Percentiles rank a stretch among this genome's conserved stretches.
phyloP scores from a whole-genome alignment of 371 early-diverging fungal species.

The Mucor racemosus region DNA sequence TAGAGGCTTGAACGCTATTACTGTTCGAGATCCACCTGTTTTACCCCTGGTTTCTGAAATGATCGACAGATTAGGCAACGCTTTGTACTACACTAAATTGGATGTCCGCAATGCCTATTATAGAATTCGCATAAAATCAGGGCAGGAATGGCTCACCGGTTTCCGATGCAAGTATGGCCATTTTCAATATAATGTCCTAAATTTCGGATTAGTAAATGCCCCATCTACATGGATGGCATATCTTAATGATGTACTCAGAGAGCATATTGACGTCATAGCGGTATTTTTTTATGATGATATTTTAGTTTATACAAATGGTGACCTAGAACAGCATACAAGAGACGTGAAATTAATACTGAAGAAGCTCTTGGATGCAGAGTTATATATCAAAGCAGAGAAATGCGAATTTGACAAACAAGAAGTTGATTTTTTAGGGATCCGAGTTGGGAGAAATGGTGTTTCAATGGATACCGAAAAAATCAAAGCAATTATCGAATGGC shows the following conservation, averaged over 20 bases:
- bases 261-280: slow-evolving; percentile 38
- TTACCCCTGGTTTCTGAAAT: slow-evolving; percentile 28
- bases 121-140: slow-evolving; percentile 18
- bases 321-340: too few relatives aligned
- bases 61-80: too few relatives aligned
- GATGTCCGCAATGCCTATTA: too few relatives aligned
- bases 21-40: slow-evolving; percentile 43
- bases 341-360: too few relatives aligned
- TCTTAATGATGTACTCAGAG: slow-evolving; percentile 40
- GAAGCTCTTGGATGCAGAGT: too few relatives aligned
- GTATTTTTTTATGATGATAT: slow-evolving; percentile 58
- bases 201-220: slow-evolving; percentile 57
- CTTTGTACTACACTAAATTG: too few relatives aligned
- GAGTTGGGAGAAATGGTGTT: too few relatives aligned
- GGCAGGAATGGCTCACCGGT: slow-evolving; percentile 14
- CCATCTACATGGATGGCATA: slow-evolving; percentile 51
- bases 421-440: too few relatives aligned
- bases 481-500: too few relatives aligned
- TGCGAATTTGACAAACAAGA: too few relatives aligned
- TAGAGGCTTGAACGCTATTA: slow-evolving; percentile 48
- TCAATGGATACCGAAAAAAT: too few relatives aligned
- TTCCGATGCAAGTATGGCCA: slow-evolving; percentile 30
- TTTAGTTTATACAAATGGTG: slow-evolving; percentile 36
- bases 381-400: too few relatives aligned
- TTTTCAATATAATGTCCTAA: slow-evolving; percentile 54